Evolutionary conservation across 768 basidiomycete species (phyloP).

Genomic region (Amanita phalloides): DNA sequence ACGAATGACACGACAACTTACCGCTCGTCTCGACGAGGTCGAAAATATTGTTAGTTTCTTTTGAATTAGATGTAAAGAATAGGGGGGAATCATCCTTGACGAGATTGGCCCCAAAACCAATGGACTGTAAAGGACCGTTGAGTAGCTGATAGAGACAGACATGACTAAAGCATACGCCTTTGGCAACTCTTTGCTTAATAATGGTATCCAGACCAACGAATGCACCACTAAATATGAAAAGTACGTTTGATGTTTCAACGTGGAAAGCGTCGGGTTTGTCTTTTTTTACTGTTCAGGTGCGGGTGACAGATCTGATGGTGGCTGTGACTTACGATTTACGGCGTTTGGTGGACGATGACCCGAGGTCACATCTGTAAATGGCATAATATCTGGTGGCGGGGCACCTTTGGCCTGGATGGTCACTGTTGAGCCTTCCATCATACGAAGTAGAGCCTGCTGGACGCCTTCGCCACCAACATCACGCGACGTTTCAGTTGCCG

Average conservation of each 20-base stretch:
- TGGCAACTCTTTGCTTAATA: constrained; percentile 69
- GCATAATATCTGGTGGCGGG: constrained; percentile 33
- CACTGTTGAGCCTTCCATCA: constrained; percentile 88
- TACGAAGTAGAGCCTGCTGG: constrained; percentile 83
- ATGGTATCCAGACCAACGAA: constrained; percentile 87
- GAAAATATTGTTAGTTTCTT: constrained; percentile 40
- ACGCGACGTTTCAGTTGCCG: constrained; percentile 58
- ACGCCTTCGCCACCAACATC: constrained; percentile 97
- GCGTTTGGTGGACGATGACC: constrained; percentile 38
- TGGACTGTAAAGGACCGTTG: constrained; percentile 44
- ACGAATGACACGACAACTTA: constrained; percentile 15
- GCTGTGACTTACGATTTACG: constrained; percentile 20
- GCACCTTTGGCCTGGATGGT: constrained; percentile 70
- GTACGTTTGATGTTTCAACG: constrained; percentile 81
- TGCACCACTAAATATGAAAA: constrained; percentile 94
- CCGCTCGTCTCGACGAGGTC: constrained; percentile 68
- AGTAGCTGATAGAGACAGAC: constrained; percentile 4
- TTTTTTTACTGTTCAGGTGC: constrained; percentile 7
- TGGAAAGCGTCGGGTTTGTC: constrained; percentile 59
- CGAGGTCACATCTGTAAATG: constrained; percentile 35
- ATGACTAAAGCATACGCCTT: constrained; percentile 51
- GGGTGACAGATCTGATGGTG: not conserved
- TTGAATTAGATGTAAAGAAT: constrained; percentile 72
- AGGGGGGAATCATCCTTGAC: constrained; percentile 36
- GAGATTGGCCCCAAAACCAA: constrained; percentile 59